Conservation (phyloP, 768 basidiomycete species). For the Auricularia cornea region DNA sequence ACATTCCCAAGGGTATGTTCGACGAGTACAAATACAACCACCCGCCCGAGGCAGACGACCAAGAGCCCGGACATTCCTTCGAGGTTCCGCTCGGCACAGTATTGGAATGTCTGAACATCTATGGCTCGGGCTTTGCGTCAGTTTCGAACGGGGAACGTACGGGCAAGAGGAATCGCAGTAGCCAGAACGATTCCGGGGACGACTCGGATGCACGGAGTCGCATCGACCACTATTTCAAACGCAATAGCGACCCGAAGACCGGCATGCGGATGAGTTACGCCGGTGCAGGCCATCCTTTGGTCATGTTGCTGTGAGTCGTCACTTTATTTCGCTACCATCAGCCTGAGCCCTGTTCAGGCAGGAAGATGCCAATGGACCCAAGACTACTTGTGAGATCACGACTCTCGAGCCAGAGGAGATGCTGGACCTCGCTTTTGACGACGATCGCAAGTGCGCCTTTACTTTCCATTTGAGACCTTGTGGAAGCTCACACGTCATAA, state of each 20-base stretch:
- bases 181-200: constrained; percentile 37
- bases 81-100: constrained; percentile 79
- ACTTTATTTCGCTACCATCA: constrained; percentile 9
- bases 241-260: constrained; percentile 49
- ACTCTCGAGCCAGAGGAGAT: constrained; percentile 80
- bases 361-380: constrained; percentile 73
- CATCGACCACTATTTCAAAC: constrained; percentile 54
- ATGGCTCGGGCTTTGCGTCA: constrained; percentile 61
- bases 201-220: constrained; percentile 26
- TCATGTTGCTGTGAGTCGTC: constrained; percentile 72
- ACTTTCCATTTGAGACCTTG: too few species aligned
- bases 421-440: constrained; percentile 72
- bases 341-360: constrained; percentile 28
- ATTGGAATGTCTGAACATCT: constrained; percentile 88
- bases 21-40: constrained; percentile 63
- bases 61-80: constrained; percentile 38
- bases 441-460: constrained; percentile 48
- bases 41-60: constrained; percentile 20
- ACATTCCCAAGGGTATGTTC: constrained; percentile 69
- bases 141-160: constrained; percentile 21
- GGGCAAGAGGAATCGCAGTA: constrained; percentile 38
- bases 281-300: constrained; percentile 71
- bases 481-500: too few species aligned
- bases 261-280: constrained; percentile 80
- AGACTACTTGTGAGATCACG: constrained; percentile 78